These are phyloP conservation scores for Mycena galericulata DNA, from an alignment of 768 basidiomycete species.

Conservation along the genomic window DNA sequence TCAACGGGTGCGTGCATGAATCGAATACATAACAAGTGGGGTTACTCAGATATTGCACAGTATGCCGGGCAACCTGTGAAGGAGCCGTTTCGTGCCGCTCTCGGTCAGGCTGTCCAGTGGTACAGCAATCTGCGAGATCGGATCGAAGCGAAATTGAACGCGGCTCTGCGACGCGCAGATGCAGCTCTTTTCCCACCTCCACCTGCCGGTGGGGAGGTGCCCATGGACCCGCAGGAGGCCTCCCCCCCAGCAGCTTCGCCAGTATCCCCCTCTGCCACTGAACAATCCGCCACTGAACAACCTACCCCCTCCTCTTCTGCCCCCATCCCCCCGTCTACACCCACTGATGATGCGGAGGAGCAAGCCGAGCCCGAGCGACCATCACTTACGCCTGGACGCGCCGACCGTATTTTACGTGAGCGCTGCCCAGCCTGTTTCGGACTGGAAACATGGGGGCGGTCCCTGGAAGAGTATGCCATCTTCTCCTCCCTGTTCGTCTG, in stretches of 20 bases:
- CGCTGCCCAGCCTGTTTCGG: slow-evolving; percentile 51
- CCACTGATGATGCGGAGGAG: no score
- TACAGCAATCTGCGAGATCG: slow-evolving; percentile 35
- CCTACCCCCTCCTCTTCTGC: no score
- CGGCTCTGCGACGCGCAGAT: slow-evolving; percentile 9
- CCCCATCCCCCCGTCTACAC: no score
- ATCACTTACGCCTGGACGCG: slow-evolving; percentile 3
- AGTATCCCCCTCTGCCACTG: no score
- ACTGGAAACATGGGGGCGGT: slow-evolving; percentile 38
- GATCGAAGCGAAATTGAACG: slow-evolving; percentile 32
- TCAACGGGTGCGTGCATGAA: background rate
- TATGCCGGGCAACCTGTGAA: background rate
- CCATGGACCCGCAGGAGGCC: background rate
- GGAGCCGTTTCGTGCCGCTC: slow-evolving; percentile 48
- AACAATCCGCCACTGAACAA: no score
- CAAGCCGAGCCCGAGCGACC: no score
- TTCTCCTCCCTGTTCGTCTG: no score
- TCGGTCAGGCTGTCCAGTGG: slow-evolving; percentile 45
- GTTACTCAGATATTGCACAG: background rate
- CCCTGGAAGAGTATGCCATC: slow-evolving; percentile 35
- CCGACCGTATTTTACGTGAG: slow-evolving; percentile 39
- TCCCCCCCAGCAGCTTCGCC: no score
- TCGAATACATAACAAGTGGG: background rate
- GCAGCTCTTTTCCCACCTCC: background rate
- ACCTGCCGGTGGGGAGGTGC: background rate